A percentile compares a stretch with the other conserved stretches of the same genome.
Evolutionary conservation across 352 stramenopile species (phyloP).

Genomic region (Peronosclerospora sorghi): DNA sequence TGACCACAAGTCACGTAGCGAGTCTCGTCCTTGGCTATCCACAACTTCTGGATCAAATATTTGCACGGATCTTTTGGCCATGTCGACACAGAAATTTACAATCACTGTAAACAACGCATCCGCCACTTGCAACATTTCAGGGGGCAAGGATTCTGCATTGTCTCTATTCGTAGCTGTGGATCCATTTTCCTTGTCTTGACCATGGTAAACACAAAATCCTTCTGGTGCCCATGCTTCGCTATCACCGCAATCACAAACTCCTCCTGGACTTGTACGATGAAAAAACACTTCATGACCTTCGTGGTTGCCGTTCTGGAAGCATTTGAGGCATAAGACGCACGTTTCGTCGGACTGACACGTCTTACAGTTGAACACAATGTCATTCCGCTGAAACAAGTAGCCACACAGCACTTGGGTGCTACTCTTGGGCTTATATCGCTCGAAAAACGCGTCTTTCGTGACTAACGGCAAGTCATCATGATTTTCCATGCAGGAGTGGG

Average conservation of each 20-base stretch:
- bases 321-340: constrained; percentile 94
- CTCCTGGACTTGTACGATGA: constrained; percentile 59
- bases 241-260: constrained; percentile 98
- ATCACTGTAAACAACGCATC: constrained; percentile 61
- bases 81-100: constrained; percentile 58
- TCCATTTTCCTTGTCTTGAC: constrained; percentile 17
- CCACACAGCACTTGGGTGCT: constrained; percentile 77
- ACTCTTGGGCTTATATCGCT: constrained; percentile 43
- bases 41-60: constrained; percentile 57
- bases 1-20: constrained; percentile 19
- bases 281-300: constrained; percentile 89
- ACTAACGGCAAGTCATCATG: constrained; percentile 11
- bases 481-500: constrained; percentile 3
- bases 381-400: constrained; percentile 93
- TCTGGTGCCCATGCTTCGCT: constrained; percentile 91
- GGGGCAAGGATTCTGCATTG: constrained; percentile 16
- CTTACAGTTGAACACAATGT: constrained; percentile 98
- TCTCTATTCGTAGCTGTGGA: constrained; percentile 11
- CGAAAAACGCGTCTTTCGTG: constrained; percentile 44
- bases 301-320: constrained; percentile 93
- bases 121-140: constrained; percentile 37
- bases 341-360: constrained; percentile 96
- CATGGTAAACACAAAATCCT: constrained; percentile 91
- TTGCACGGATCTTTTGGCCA: constrained; percentile 61
- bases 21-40: constrained; percentile 30